A percentile compares a stretch with the other conserved stretches of the same genome.
These are phyloP conservation scores for Dryas drummondii DNA, from an alignment of 306 rosid species.

Conservation along the genomic window DNA sequence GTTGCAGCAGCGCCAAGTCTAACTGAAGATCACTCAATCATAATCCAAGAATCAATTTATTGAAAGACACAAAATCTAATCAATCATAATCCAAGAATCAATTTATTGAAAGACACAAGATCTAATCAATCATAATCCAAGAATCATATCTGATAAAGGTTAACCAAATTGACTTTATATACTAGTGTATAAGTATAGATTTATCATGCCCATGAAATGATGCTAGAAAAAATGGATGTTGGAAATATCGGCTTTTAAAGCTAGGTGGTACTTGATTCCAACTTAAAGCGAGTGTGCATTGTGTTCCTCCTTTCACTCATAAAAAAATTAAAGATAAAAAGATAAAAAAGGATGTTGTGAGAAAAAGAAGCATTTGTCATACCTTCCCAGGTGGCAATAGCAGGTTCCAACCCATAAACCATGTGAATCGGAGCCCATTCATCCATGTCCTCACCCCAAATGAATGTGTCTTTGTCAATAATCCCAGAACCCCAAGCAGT, in stretches of 20 bases:
- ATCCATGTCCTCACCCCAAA: conserved; percentile 99
- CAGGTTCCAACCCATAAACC: conserved; percentile 93
- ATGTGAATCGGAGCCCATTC: conserved; percentile 96
- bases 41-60: conserved; percentile 34
- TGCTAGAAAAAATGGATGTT: background rate
- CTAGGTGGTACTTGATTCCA: background rate
- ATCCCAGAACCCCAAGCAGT: conserved; percentile 95
- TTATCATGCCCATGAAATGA: background rate
- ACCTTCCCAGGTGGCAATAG: conserved; percentile 99
- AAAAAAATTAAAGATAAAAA: background rate
- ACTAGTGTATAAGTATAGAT: background rate
- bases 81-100: too few relatives aligned
- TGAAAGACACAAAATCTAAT: conserved; percentile 1
- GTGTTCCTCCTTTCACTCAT: too few relatives aligned
- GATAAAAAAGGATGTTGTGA: background rate
- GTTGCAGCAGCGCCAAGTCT: conserved; percentile 81
- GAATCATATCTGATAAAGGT: too few relatives aligned
- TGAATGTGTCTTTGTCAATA: conserved; percentile 89
- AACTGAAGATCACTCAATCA: conserved; percentile 43
- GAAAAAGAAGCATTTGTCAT: conserved; percentile 18
- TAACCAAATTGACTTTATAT: too few relatives aligned
- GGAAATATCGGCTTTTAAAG: background rate
- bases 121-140: background rate
- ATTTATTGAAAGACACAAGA: conserved; percentile 12
- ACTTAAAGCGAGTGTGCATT: background rate